phyloP scores from a whole-genome alignment of 225 moss, liverwort and hornwort genomes.

The Rhytidiadelphus loreus region DNA sequence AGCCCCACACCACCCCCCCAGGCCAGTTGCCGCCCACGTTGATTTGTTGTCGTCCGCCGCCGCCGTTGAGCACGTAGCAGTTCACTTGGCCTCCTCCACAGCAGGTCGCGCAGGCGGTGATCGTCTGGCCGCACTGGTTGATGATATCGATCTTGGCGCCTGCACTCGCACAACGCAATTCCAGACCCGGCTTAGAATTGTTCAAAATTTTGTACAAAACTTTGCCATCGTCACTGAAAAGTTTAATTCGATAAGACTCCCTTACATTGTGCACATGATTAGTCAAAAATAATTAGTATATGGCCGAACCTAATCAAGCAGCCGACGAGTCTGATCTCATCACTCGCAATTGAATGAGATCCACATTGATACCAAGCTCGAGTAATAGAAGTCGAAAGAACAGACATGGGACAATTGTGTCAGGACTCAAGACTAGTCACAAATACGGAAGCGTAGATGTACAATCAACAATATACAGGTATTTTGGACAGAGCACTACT shows the following conservation, averaged over 20 bases:
- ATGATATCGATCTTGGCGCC: constrained; percentile 14
- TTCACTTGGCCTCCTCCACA: constrained; percentile 7
- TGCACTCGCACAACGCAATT: neutral
- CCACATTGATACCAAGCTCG: neutral
- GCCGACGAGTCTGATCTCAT: neutral
- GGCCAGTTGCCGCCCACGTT: constrained; percentile 23
- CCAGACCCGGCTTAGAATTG: neutral
- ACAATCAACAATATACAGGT: neutral
- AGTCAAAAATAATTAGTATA: too few species aligned
- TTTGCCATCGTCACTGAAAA: neutral
- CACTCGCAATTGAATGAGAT: neutral
- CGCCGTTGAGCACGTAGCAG: neutral
- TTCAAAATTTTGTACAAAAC: too few species aligned
- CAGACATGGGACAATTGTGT: neutral
- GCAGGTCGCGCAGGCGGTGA: constrained; percentile 20
- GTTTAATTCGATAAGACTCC: neutral
- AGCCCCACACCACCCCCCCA: constrained; percentile 38
- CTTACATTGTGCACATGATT: neutral
- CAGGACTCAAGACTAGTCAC: too few species aligned
- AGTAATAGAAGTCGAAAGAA: too few species aligned
- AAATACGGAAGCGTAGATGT: too few species aligned
- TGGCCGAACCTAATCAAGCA: neutral
- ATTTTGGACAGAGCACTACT: neutral
- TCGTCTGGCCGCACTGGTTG: constrained; percentile 19
- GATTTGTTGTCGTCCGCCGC: neutral